Evolutionary conservation across 176 grass and related monocot species (phyloP), one percentile per base, ranked within the genome.

Genomic region (Raddia guianensis): DNA sequence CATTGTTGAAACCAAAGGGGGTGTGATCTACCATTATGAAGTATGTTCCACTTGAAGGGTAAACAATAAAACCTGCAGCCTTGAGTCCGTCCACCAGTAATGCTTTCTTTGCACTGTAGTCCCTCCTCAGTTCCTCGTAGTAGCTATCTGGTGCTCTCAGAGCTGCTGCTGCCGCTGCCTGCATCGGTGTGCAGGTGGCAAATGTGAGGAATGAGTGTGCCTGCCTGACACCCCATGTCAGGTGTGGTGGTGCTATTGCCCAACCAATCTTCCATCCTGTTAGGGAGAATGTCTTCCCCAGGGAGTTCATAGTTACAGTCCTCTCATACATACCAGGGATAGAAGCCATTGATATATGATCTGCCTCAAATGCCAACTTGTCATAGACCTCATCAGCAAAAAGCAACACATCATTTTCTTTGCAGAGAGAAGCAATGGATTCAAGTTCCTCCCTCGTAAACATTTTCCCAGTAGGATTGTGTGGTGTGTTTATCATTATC

Each of bases 381-480:
- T 99, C 96, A 56, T 99, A 99, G 49, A 99, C 96, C 76, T 99
- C 96, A 63, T 99, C 96, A 12, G 92, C 40, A 46, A 99, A 99
- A 75, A 95, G 86, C 70, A 99, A 63, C 40, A 99, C 90, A 63
- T 99, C 90, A 60, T 99, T 99, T 71, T 99, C 90, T 33, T 83
- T 93, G 88, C 93, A 95, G 68, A 99, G 90, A 53, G 80, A 4
- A 13, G 96, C 96, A 58, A 99, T 99, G 75, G 81, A 89, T 78
- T 99, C 90, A 8, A 95, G 90, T 72, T 99, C 96, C 49, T 84
- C 90, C 37, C 84, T 70, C 14, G 88, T 90, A 60, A 99, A 99
- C 96, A 99, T 99, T 64, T 99, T 99, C n/a, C 96, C 96, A 57
- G 96, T 99, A 47, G 96, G 96, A 52, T 99, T 99, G 79, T 99